Evolutionary conservation across 2,329 filamentous ascomycete species (phyloP), one percentile per base, ranked within the genome.

Genomic region (Aspergillus sp.): DNA sequence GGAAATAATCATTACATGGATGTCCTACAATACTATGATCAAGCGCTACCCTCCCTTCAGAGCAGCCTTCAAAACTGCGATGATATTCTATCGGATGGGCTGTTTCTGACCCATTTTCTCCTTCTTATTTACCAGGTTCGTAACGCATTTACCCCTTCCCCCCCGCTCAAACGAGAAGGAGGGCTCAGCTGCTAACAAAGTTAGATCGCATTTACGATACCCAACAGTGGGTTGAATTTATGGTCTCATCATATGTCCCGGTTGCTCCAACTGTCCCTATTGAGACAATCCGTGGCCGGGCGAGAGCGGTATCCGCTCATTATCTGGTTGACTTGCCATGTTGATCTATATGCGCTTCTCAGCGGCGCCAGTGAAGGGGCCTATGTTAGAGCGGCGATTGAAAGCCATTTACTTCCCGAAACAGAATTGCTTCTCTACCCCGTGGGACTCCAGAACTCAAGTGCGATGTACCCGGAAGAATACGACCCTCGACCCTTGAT

Each of bases 111-210:
- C 2, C 82, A 85, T 66, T 84, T 84, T 59, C 70, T 85, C 4
- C 75, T 85, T 7, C 75, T 85, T 32, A 70, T 85, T 18, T 85
- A 85, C 64, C 83, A 85, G 71, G 80, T 83, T 58, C 68, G 74
- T 60, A 53, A 60, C 47, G 26, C 26, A 30, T 34, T 12, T 8
- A 5, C 5, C 3, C 7, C 15, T 5, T 36, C 8, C 38, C 24
- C 12, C n/a, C 15, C 11, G 3, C 9, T 4, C 8, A 30, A 11
- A 11, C n/a, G n/a, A n/a, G n/a, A 30, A 48, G 13, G 24, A 18
- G 11, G 5, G 20, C 0, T 6, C 8, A 15, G 26, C 39, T 45
- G 9, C 45, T 49, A 12, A 48, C 12, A 39, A 41, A 34, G 41
- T 56, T 26, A 80, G 77, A 76, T 81, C 58, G 76, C 78, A 20